These are phyloP conservation scores for Penicillium frequentans DNA, from an alignment of 2,329 filamentous ascomycete species.

Conservation along the genomic window DNA sequence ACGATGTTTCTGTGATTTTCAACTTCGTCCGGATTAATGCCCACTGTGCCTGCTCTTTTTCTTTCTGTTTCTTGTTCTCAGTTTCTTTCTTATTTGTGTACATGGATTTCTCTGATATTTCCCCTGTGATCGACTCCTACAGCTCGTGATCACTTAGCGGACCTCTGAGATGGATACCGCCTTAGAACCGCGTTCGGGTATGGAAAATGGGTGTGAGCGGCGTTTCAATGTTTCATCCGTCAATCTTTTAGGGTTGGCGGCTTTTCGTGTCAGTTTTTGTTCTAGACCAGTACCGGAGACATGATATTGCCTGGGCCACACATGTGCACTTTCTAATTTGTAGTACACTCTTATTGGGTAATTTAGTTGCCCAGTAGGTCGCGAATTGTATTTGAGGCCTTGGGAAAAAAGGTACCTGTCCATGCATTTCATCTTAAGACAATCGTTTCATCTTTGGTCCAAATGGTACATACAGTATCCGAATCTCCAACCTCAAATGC, in stretches of 20 bases:
- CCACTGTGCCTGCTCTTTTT: conserved; percentile 19
- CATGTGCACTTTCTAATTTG: not conserved
- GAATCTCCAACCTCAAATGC: no score
- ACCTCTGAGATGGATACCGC: conserved; percentile 36
- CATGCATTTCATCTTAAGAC: no score
- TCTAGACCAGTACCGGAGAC: conserved; percentile 33
- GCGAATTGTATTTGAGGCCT: no score
- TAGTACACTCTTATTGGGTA: not conserved
- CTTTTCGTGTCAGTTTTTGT: conserved; percentile 26
- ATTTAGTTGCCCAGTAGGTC: no score
- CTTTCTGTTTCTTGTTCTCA: conserved; percentile 21
- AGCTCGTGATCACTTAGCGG: conserved; percentile 29
- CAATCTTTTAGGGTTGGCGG: conserved; percentile 31
- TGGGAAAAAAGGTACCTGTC: no score
- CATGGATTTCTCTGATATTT: conserved; percentile 41
- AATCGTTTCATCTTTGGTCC: no score
- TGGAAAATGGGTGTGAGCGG: conserved; percentile 46
- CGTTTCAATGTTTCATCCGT: conserved; percentile 34
- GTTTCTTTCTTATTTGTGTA: conserved; percentile 38
- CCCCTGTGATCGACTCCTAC: conserved; percentile 27
- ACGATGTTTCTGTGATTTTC: conserved; percentile 33
- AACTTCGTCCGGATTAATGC: conserved; percentile 22
- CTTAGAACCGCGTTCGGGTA: conserved; percentile 46
- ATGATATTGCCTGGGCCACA: conserved; percentile 26
- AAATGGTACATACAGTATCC: no score